These are phyloP conservation scores for Phalaenopsis hybrid DNA, from an alignment of 116 monocot species.

Conservation along the genomic window DNA sequence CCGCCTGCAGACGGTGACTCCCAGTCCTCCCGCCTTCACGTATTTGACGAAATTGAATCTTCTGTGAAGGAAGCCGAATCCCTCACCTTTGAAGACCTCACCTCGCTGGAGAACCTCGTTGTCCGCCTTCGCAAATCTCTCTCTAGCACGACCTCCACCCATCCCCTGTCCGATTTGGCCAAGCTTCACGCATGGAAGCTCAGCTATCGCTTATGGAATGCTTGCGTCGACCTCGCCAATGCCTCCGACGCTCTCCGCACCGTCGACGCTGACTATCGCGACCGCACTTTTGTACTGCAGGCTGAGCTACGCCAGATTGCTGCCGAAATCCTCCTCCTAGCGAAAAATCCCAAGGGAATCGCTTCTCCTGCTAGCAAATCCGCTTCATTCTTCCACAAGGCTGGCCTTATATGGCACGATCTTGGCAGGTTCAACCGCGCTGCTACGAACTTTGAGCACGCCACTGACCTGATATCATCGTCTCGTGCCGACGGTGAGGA, in stretches of 20 bases:
- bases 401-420: conserved; percentile 61
- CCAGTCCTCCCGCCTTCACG: conserved; percentile 8
- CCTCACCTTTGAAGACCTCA: conserved; percentile 15
- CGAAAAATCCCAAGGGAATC: conserved; percentile 44
- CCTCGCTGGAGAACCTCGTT: conserved; percentile 28
- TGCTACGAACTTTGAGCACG: conserved; percentile 57
- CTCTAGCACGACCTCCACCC: conserved; percentile 22
- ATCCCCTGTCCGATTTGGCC: conserved; percentile 25
- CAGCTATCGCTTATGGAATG: conserved; percentile 86
- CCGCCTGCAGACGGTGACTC: conserved; percentile 17
- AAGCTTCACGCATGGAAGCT: conserved; percentile 67
- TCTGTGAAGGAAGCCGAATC: conserved; percentile 32
- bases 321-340: conserved; percentile 65
- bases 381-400: conserved; percentile 70
- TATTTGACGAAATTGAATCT: conserved; percentile 48
- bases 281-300: neutral
- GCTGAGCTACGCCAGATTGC: conserved; percentile 60
- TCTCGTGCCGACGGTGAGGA: conserved; percentile 37
- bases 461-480: conserved; percentile 45
- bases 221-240: conserved; percentile 66
- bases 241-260: conserved; percentile 7
- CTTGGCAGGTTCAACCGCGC: conserved; percentile 44
- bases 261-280: neutral
- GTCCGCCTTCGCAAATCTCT: conserved; percentile 28
- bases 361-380: conserved; percentile 58